Evolutionary conservation across 2,329 filamentous ascomycete genomes (phyloP), one percentile per base, ranked within the genome.

Genomic region (Colletotrichum eleusines): DNA sequence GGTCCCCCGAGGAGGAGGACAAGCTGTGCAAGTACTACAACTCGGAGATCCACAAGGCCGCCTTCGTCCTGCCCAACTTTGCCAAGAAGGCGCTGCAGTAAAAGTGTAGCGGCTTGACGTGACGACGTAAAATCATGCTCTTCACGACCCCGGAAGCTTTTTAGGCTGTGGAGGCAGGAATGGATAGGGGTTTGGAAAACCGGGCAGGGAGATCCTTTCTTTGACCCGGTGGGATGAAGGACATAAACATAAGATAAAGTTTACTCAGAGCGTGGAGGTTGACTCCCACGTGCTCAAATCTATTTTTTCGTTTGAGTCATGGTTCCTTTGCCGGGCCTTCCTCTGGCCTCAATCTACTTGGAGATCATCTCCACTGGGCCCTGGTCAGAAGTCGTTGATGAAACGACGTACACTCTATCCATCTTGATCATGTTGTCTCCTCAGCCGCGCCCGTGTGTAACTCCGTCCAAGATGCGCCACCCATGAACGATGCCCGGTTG

Each of bases 21-120:
- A 91, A 94, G 83, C 87, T 95, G 78, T 97, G 94, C 92, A 90
- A 89, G 81, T 99, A 99, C 91, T 99, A 99, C 89, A 98, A 94
- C 87, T 88, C 94, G 80, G 94, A 97, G 80, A 95, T 99, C 80
- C 96, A 99, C 89, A 92, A 94, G 87, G 95, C 96, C 73, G 91
- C 91, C 82, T 99, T 98, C 82, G 84, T 98, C 74, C 88, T 99
- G 80, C 96, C 96, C 73, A 98, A 90, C 80, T 99, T 98, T 82
- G 95, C 95, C 70, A 90, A 94, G 82, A 92, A 95, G 88, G 89
- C 88, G 67, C 84, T 91, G 75, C 80, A 89, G 82, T 90, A 87
- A 33, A 33, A 26, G 40, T 35, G 16, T 11, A 12, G 23, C 16
- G 48, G 48, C 16, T 23, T 40, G 12, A 26, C 28, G 46, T 14